phyloP scores from a whole-genome alignment of 1,284 basidiomycete genomes.

The Xerocomus minutiporus region DNA sequence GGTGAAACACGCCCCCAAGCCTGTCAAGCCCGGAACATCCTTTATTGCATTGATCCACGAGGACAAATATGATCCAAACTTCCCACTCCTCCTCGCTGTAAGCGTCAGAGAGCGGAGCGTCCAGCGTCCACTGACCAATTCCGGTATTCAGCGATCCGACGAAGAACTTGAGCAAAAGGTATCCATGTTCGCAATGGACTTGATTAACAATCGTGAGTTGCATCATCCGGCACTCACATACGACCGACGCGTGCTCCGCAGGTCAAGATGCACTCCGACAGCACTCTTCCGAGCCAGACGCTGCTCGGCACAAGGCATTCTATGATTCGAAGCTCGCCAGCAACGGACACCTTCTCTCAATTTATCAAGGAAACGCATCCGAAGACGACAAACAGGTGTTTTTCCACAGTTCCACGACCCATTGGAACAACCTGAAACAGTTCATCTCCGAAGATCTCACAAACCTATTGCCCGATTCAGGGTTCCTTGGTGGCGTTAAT shows the following conservation, averaged over 20 bases:
- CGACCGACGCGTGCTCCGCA: slow-evolving; percentile 1
- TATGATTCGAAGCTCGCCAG: slow-evolving; percentile 46
- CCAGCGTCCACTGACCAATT: background rate
- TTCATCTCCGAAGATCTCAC: slow-evolving; percentile 44
- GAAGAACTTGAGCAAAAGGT: slow-evolving; percentile 47
- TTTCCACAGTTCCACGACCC: slow-evolving; percentile 38
- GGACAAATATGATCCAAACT: slow-evolving; percentile 57
- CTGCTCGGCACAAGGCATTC: slow-evolving; percentile 46
- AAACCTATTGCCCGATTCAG: slow-evolving; percentile 37
- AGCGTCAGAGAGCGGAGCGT: slow-evolving; percentile 16
- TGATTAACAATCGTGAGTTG: slow-evolving; percentile 45
- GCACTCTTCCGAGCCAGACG: slow-evolving; percentile 40
- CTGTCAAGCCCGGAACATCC: slow-evolving; percentile 37
- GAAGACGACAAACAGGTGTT: slow-evolving; percentile 37
- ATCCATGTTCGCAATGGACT: slow-evolving; percentile 36
- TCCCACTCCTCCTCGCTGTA: slow-evolving; percentile 45
- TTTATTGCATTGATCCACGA: slow-evolving; percentile 49
- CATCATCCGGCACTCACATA: slow-evolving; percentile 21
- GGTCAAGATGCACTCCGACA: slow-evolving; percentile 42
- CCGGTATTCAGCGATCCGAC: slow-evolving; percentile 40
- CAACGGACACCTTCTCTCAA: slow-evolving; percentile 45
- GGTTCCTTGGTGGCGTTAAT: slow-evolving; percentile 45
- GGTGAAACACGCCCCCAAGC: slow-evolving; percentile 40
- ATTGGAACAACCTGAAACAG: slow-evolving; percentile 37
- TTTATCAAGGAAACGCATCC: slow-evolving; percentile 41